Conservation (phyloP, 1,284 basidiomycete species). For the Fistulina hepatica region DNA sequence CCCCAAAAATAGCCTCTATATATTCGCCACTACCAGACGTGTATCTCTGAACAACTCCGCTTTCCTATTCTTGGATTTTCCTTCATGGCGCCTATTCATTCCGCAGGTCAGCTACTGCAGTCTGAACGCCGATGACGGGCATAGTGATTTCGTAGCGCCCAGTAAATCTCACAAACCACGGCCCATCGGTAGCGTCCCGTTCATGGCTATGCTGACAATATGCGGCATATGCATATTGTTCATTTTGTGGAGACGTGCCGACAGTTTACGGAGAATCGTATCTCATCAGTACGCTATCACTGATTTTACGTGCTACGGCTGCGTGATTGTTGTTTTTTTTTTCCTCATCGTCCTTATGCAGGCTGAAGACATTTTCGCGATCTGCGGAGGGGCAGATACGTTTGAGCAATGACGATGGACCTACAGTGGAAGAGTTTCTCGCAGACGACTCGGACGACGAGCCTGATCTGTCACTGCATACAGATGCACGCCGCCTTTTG, state of each 20-base stretch:
- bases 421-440: conserved; percentile 52
- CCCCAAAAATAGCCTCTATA: too few relatives aligned
- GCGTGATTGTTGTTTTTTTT: too few relatives aligned
- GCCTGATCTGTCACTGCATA: too few relatives aligned
- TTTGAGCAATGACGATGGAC: conserved; percentile 62
- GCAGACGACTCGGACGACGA: conserved; percentile 52
- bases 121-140: too few relatives aligned
- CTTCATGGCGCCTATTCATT: too few relatives aligned
- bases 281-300: conserved; percentile 44
- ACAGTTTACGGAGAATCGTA: conserved; percentile 45
- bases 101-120: too few relatives aligned
- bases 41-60: too few relatives aligned
- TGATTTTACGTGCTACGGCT: neutral
- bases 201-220: conserved; percentile 49
- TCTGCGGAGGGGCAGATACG: conserved; percentile 47
- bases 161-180: too few relatives aligned
- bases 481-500: too few relatives aligned
- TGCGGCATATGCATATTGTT: conserved; percentile 51
- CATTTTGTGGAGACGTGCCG: conserved; percentile 54
- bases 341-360: conserved; percentile 19
- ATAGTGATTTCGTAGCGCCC: too few relatives aligned
- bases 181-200: conserved; percentile 44
- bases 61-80: too few relatives aligned
- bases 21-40: too few relatives aligned
- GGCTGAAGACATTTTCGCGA: conserved; percentile 47